These are phyloP conservation scores for Halophytophthora polymorphica DNA, from an alignment of 352 stramenopile species.

Conservation along the genomic window DNA sequence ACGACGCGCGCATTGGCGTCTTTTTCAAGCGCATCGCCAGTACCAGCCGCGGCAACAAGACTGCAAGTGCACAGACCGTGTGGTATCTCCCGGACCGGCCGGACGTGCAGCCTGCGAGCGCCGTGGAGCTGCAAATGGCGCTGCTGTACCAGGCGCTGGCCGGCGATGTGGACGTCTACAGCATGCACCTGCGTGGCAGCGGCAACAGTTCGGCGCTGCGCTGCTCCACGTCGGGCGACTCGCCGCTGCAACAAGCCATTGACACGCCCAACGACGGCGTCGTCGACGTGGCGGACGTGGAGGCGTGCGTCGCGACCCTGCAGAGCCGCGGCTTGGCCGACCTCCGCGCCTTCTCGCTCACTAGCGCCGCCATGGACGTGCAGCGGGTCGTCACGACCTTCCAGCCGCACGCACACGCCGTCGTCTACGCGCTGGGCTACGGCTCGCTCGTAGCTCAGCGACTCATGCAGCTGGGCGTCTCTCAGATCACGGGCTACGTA, in stretches of 20 bases:
- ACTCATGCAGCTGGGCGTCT: constrained; percentile 49
- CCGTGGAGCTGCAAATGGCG: constrained; percentile 45
- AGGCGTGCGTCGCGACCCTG: constrained; percentile 10
- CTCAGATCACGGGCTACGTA: constrained; percentile 54
- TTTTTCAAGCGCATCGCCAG: constrained; percentile 55
- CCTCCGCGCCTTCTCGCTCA: constrained; percentile 61
- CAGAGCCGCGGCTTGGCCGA: constrained; percentile 16
- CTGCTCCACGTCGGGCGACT: constrained; percentile 26
- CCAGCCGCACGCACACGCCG: constrained; percentile 35
- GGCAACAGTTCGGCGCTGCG: constrained; percentile 42
- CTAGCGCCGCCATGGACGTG: constrained; percentile 59
- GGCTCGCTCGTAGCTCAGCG: constrained; percentile 64
- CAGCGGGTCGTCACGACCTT: constrained; percentile 47
- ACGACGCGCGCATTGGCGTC: constrained; percentile 39
- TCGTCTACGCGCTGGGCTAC: constrained; percentile 69
- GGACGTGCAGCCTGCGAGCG: constrained; percentile 19
- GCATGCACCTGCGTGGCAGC: constrained; percentile 48
- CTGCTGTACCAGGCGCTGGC: constrained; percentile 44
- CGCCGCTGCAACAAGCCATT: constrained; percentile 20
- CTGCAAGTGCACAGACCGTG: constrained; percentile 15
- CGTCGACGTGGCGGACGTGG: constrained; percentile 13
- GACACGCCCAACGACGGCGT: constrained; percentile 20
- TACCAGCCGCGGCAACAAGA: constrained; percentile 5
- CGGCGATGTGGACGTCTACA: constrained; percentile 46
- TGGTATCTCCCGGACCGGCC: constrained; percentile 47